Evolutionary conservation across 371 early-diverging fungal species (phyloP), one percentile per base, ranked within the genome.

Genomic region (Rhizopus delemar): DNA sequence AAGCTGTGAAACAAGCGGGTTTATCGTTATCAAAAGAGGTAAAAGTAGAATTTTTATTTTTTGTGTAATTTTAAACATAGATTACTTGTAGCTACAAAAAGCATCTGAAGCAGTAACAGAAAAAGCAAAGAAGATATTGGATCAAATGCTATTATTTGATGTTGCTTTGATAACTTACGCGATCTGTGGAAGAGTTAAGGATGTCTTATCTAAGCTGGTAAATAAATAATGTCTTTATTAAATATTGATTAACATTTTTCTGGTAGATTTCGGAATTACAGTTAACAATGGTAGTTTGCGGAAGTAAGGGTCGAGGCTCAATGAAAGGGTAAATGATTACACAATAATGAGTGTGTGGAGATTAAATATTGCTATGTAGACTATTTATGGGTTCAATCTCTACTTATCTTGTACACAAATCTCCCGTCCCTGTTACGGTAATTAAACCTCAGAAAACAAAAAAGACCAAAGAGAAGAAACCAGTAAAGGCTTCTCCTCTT

Each of bases 401-500:
- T 34, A 81, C 80, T 12, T 83, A 71, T 59, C 66, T 86, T 41
- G 78, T 86, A 3, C 84, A 86, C 59, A 82, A 82, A 56, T 81
- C 84, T 3, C 63, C 81, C n/a, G 84, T 82, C 2, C 86, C 86
- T 8, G 84, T 86, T 7, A 73, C 80, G 33, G 84, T 83, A 4
- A 80, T 86, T 51, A 66, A 80, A 51, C 71, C 81, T 12, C 77
- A 79, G 28, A 80, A 77, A 52, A 78, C 73, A 33, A 64, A 69
- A 46, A 70, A 61, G 63, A 29, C 50, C 49, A 64, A 51, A 38
- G 35, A 52, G 16, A 54, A 68, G 55, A 52, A 43, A 48, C 46
- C 62, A 28, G 58, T 69, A 0, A 65, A 60, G 39, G 46, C 73
- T 9, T 36, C 57, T 5, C 57, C 73, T 28, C 61, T 78, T 7